Base-by-base conservation (phyloP, 148 eudicot species). In the Cornus florida region DNA sequence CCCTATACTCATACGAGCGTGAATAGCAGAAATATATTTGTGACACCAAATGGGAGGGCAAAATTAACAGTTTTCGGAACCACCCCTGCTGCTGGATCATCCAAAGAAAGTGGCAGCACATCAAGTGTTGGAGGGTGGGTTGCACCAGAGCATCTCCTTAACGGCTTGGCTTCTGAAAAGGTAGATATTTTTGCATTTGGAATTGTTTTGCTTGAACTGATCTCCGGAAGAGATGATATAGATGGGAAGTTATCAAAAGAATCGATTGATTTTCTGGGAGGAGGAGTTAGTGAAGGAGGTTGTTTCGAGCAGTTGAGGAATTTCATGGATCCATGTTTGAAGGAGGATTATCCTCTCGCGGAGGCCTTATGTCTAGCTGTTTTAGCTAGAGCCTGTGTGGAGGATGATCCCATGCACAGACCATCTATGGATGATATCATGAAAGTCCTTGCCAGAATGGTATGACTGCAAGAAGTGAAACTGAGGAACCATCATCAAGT, bases 321-420 rank as follows among this genome's bases (percentile, higher is more conserved):
- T 38, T 88, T 85, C 62, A 81, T 88, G 71, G 90, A 88, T 79
- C 87, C 85, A 5, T 28, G 76, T 73, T 38, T 88, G 69, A 88
- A 79, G 68, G 85, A 82, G 53, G 88, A 83, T 80, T 88, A 82
- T 76, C 84, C 87, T 17, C 70, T 88, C 3, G 90, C 90, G 13
- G 90, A 88, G 85, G 90, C 90, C 6, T 80, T 88, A 67, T 85
- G 88, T 77, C 62, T 88, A 19, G 85, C 82, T 64, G 90, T 88
- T 79, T 79, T 88, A 50, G 90, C 88, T 24, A 82, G 81, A 28
- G 84, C 90, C 12, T 88, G 88, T 81, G 82, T 86, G 31, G 90
- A 88, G 53, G 85, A 83, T 71, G 84, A 88, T 31, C 87, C 90
- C 2, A 17, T 83, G 73, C 84, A 80, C 73, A 77, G 90, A 73